phyloP scores from a whole-genome alignment of 805 yeast genomes.

The Candida khao-thaluensis region DNA sequence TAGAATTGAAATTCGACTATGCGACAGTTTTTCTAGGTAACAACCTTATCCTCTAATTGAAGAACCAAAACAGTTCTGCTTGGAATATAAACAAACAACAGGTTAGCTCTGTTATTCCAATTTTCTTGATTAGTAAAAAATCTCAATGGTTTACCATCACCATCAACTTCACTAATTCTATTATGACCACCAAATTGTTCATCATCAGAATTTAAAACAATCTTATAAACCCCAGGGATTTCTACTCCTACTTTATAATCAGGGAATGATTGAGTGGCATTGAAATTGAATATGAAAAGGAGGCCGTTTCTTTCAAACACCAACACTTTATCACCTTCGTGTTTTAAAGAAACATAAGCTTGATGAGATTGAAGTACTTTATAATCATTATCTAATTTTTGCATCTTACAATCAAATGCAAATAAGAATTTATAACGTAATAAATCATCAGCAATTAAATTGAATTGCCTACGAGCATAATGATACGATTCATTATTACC shows the following conservation, averaged over 20 bases:
- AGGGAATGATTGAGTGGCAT: slow-evolving; percentile 76
- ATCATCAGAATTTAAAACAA: slow-evolving; percentile 75
- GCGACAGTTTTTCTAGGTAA: too few species aligned
- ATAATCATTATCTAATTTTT: slow-evolving; percentile 64
- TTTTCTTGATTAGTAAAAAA: slow-evolving; percentile 69
- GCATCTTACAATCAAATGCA: slow-evolving; percentile 85
- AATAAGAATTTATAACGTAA: slow-evolving; percentile 77
- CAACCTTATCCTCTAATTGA: slow-evolving; percentile 30
- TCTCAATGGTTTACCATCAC: slow-evolving; percentile 38
- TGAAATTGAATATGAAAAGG: slow-evolving; percentile 85
- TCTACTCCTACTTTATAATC: slow-evolving; percentile 94
- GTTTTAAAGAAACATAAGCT: slow-evolving; percentile 84
- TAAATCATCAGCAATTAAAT: slow-evolving; percentile 74
- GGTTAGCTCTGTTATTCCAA: slow-evolving; percentile 82
- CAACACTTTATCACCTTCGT: slow-evolving; percentile 84
- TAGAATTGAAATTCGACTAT: too few species aligned
- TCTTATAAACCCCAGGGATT: slow-evolving; percentile 67
- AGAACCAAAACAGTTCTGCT: slow-evolving; percentile 53
- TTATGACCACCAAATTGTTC: slow-evolving; percentile 76
- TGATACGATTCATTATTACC: slow-evolving; percentile 88
- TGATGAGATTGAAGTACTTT: slow-evolving; percentile 68
- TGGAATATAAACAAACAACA: slow-evolving; percentile 80
- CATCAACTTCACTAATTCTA: slow-evolving; percentile 52
- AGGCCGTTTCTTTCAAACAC: slow-evolving; percentile 87
- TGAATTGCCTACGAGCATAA: slow-evolving; percentile 94